These are phyloP conservation scores for Nevesoporus exiguus DNA, from an alignment of 768 basidiomycete genomes.

Conservation along the genomic window DNA sequence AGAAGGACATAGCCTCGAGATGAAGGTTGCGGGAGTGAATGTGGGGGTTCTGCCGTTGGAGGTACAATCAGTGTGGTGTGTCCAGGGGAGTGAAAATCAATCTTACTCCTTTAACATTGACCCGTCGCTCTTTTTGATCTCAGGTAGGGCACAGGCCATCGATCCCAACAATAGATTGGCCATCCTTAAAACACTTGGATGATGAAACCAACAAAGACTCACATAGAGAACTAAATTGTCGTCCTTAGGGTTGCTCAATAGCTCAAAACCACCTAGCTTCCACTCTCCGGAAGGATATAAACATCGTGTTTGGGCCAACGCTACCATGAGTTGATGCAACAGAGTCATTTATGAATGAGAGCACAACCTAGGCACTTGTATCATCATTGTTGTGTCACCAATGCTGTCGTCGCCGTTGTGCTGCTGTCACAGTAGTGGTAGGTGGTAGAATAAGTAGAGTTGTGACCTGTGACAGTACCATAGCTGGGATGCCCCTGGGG, in stretches of 20 bases:
- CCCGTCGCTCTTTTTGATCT: slow-evolving; percentile 88
- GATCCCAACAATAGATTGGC: slow-evolving; percentile 63
- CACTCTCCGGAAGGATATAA: slow-evolving; percentile 95
- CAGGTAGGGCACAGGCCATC: slow-evolving; percentile 66
- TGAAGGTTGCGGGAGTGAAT: slow-evolving; percentile 69
- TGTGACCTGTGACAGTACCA: no score
- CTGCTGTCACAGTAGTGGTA: no score
- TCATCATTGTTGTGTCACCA: no score
- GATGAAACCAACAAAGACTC: slow-evolving; percentile 28
- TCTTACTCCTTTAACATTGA: slow-evolving; percentile 74
- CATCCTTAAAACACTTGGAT: slow-evolving; percentile 30
- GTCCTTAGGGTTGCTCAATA: slow-evolving; percentile 81
- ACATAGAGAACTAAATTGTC: slow-evolving; percentile 78
- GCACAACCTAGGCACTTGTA: slow-evolving; percentile 59
- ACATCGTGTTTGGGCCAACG: slow-evolving; percentile 69
- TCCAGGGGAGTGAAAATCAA: not conserved
- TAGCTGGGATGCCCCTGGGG: no score
- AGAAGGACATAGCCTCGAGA: slow-evolving; percentile 74
- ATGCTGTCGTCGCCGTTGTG: no score
- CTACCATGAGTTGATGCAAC: slow-evolving; percentile 82
- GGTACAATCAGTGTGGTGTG: not conserved
- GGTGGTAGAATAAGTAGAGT: no score
- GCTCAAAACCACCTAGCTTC: no score
- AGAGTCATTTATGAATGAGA: slow-evolving; percentile 86
- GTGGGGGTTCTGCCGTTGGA: slow-evolving; percentile 59